phyloP scores from a whole-genome alignment of 768 basidiomycete species.

The Podaxis rugospora region DNA sequence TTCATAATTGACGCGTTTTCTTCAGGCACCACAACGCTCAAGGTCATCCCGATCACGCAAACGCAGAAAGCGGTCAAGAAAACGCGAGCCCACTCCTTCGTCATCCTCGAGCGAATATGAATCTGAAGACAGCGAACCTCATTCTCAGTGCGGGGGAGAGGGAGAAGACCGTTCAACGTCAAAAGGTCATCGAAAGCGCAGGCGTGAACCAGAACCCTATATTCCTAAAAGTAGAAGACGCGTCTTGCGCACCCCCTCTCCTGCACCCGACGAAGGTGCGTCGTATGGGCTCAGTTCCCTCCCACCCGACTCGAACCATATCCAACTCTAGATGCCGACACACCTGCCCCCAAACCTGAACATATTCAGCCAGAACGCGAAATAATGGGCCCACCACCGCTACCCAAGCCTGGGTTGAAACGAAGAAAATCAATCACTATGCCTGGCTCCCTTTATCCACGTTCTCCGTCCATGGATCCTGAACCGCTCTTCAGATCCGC shows the following conservation, averaged over 20 bases:
- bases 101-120: not conserved
- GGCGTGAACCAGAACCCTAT: slow-evolving; percentile 1
- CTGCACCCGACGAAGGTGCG: not conserved
- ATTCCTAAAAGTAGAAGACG: not conserved
- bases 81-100: slow-evolving; percentile 3
- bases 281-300: not conserved
- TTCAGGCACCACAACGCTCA: not conserved
- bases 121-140: not conserved
- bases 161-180: not conserved
- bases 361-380: not conserved
- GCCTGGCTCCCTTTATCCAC: slow-evolving; percentile 77
- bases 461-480: slow-evolving; percentile 66
- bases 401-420: slow-evolving; percentile 20
- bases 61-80: slow-evolving; percentile 2
- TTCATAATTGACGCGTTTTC: not conserved
- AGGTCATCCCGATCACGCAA: slow-evolving; percentile 12
- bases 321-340: not conserved
- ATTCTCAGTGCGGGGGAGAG: not conserved
- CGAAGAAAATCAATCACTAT: slow-evolving; percentile 53
- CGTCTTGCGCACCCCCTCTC: not conserved
- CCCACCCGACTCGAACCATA: not conserved
- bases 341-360: not conserved
- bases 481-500: slow-evolving; percentile 20
- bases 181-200: slow-evolving; percentile 1
- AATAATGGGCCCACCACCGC: slow-evolving; percentile 6